These are phyloP conservation scores for Tuber calosporum DNA, from an alignment of 495 filamentous ascomycete species.

Conservation along the genomic window DNA sequence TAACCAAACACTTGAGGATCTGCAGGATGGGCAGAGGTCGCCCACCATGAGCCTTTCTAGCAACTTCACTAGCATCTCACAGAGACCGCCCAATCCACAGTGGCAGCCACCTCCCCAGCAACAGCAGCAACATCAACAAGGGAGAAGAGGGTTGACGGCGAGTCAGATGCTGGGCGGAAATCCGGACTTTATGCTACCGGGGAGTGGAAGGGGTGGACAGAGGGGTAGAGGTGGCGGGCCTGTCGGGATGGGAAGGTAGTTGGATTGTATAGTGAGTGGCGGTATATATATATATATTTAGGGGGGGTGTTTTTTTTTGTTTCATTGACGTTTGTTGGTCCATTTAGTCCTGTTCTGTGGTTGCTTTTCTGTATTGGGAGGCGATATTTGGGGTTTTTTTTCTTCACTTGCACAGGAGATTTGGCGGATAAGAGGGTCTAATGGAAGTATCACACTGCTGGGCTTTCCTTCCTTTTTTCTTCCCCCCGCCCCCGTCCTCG, in stretches of 20 bases:
- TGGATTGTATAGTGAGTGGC: constrained; percentile 9
- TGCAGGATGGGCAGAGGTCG: constrained; percentile 60
- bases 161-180: constrained; percentile 60
- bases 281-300: background rate
- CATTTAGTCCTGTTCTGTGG: background rate
- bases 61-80: constrained; percentile 76
- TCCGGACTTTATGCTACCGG: constrained; percentile 64
- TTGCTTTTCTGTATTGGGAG: background rate
- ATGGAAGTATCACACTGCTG: background rate
- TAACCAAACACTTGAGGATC: constrained; percentile 47
- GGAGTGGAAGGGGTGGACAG: constrained; percentile 32
- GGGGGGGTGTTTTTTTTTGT: background rate
- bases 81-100: constrained; percentile 76
- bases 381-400: background rate
- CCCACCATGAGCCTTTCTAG: constrained; percentile 69
- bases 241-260: constrained; percentile 25
- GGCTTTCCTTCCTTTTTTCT: background rate
- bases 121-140: constrained; percentile 38
- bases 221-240: constrained; percentile 18
- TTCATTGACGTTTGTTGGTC: background rate
- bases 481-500: background rate
- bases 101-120: constrained; percentile 53
- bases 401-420: background rate
- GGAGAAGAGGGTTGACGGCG: constrained; percentile 48
- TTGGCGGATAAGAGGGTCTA: background rate